Conservation (phyloP, 163 green algal species). For the Scenedesmus sp. region DNA sequence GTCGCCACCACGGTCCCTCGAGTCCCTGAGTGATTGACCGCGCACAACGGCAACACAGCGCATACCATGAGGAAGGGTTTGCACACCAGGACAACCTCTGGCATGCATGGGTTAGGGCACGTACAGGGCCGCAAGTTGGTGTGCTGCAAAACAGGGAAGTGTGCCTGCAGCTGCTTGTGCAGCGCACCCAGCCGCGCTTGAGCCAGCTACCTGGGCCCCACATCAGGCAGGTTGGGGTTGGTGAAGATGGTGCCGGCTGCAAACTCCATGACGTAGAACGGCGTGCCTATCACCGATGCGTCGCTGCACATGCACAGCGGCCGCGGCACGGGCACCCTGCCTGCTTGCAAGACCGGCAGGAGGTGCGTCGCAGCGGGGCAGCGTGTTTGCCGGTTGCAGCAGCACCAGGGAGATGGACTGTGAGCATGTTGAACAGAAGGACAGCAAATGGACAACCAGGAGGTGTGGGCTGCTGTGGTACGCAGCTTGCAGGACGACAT, state of each 20-base stretch:
- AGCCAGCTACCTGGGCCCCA: neutral
- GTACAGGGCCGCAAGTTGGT: neutral
- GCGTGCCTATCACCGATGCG: slow-evolving; percentile 86
- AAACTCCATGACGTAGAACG: slow-evolving; percentile 98
- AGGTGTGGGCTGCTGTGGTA: neutral
- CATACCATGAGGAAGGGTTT: too few species aligned
- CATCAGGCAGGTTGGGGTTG: slow-evolving; percentile 81
- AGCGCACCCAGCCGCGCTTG: neutral
- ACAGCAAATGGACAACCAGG: neutral
- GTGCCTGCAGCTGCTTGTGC: neutral
- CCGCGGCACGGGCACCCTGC: slow-evolving; percentile 74
- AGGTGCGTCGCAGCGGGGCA: neutral
- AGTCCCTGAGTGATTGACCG: too few species aligned
- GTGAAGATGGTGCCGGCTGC: slow-evolving; percentile 86
- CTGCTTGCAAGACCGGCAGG: neutral
- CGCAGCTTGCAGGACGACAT: too few species aligned
- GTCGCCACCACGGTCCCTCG: too few species aligned
- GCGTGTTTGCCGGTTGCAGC: neutral
- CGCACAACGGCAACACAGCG: too few species aligned
- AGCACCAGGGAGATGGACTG: neutral
- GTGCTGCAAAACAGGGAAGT: neutral
- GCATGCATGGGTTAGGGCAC: neutral
- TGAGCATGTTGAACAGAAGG: neutral
- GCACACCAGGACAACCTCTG: too few species aligned
- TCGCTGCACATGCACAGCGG: slow-evolving; percentile 87